These are phyloP conservation scores for Cetradonia linearis DNA, from an alignment of 495 filamentous ascomycete species.

Conservation along the genomic window DNA sequence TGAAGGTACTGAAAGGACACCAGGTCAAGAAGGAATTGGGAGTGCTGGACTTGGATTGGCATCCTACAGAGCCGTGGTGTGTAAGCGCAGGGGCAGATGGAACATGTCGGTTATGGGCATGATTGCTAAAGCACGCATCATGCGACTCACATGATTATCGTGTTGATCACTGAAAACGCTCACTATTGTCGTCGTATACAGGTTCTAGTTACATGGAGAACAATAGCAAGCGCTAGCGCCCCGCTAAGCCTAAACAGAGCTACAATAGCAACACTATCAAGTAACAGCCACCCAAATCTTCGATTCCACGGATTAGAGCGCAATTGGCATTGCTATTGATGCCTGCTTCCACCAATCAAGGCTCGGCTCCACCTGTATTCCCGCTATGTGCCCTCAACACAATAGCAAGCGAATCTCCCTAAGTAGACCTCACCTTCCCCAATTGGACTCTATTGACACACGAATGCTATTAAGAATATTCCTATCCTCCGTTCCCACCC, in stretches of 20 bases:
- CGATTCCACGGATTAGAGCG: background rate
- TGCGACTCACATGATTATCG: background rate
- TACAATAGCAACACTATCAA: constrained; percentile 6
- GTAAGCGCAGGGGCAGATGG: constrained; percentile 93
- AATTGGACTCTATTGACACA: background rate
- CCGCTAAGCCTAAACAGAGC: background rate
- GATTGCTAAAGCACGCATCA: background rate
- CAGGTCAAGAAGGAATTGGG: constrained; percentile 65
- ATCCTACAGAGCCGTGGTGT: constrained; percentile 82
- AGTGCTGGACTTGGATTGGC: constrained; percentile 91
- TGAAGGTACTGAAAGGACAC: constrained; percentile 90
- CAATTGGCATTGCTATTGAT: background rate
- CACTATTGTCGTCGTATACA: background rate
- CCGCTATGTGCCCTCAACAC: background rate
- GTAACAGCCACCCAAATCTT: background rate
- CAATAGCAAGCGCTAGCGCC: background rate
- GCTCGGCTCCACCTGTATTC: background rate
- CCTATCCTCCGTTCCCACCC: background rate
- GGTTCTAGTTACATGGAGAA: background rate
- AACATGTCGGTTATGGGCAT: constrained; percentile 69
- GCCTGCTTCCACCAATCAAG: background rate
- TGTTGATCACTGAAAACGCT: background rate
- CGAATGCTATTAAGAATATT: constrained; percentile 5
- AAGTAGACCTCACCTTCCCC: background rate
- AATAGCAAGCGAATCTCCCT: background rate